Base-by-base conservation (phyloP, 139 green algal species). In the Chlorella sp. region DNA sequence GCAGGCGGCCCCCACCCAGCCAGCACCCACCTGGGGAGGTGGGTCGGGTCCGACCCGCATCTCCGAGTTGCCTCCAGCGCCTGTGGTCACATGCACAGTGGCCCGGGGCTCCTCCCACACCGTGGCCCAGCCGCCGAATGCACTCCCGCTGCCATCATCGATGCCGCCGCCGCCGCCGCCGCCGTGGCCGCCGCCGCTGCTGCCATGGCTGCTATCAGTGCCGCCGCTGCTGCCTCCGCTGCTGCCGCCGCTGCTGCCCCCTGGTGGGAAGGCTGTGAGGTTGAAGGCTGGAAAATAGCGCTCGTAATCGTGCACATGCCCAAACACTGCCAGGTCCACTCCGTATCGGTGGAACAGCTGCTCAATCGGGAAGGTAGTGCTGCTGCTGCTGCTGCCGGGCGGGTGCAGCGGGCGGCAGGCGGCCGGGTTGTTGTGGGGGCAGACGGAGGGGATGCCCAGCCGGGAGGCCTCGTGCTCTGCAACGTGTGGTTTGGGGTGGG, bases 221-320 rank as follows among this genome's bases (percentile, higher is more conserved):
- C 34, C 51, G 28, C 20, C 17, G 20, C 34, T 34, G 34, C 54
- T 6, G 41, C 51, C 14, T 26, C 19, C 13, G n/a, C 11, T 6
- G 32, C 16, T 8, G n/a, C 32, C n/a, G 48, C 30, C 32, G 64
- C 64, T 9, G 64, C 64, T 19, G 64, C 7, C 20, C 1, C 5
- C 30, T 2, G 64, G 65, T 44, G 65, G 65, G 20, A 26, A 85
- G 20, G 28, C 68, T 56, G 48, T 74, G 51, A 60, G 48, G 51
- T 88, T 88, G 65, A 67, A 65, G 8, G 82, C 67, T 3, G 76
- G 85, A 11, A 51, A 64, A 67, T 64, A 81, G 30, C 85, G 48
- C 48, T 81, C 64, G 67, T 88, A 88, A 32, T 44, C 36, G 38
- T 88, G 85, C 22, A 76, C 38, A n/a, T 88, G 85, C 24, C 85